Percentiles rank a stretch among this genome's conserved stretches.
phyloP scores from a whole-genome alignment of 257 asterid species.

The Solanum phureja region DNA sequence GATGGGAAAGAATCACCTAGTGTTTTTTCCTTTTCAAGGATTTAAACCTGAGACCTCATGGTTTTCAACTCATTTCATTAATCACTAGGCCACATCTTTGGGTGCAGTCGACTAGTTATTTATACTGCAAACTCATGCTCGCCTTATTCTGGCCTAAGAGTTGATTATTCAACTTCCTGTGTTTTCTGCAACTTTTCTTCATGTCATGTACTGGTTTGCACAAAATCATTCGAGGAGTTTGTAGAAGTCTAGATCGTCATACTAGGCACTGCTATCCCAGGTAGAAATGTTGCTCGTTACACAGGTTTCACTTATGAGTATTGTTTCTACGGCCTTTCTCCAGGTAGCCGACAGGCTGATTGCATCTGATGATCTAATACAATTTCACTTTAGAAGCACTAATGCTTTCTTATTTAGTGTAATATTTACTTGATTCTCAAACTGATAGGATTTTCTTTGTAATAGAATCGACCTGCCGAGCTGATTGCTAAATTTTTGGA shows the following conservation, averaged over 20 bases:
- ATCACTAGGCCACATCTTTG: not conserved
- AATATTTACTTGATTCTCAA: not conserved
- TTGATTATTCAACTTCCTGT: not conserved
- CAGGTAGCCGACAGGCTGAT: not conserved
- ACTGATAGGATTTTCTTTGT: not conserved
- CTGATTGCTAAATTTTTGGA: slow-evolving; percentile 92
- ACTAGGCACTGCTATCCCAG: not conserved
- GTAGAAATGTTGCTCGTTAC: not conserved
- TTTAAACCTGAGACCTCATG: not conserved
- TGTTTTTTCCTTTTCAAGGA: not conserved
- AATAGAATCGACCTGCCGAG: slow-evolving; percentile 97
- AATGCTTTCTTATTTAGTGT: not conserved
- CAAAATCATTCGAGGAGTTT: not conserved
- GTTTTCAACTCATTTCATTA: not conserved
- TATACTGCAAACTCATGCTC: not conserved
- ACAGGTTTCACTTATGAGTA: not conserved
- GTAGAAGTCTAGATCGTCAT: not conserved
- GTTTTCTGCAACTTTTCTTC: not conserved
- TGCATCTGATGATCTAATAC: not conserved
- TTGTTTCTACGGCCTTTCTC: not conserved
- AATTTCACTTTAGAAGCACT: not conserved
- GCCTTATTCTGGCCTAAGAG: not conserved
- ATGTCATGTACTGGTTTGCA: not conserved
- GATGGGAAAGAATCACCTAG: not conserved
- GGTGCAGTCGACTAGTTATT: not conserved